Evolutionary conservation across 305 asterid genomes (phyloP).

Genomic region (Fraxinus baroniana): DNA sequence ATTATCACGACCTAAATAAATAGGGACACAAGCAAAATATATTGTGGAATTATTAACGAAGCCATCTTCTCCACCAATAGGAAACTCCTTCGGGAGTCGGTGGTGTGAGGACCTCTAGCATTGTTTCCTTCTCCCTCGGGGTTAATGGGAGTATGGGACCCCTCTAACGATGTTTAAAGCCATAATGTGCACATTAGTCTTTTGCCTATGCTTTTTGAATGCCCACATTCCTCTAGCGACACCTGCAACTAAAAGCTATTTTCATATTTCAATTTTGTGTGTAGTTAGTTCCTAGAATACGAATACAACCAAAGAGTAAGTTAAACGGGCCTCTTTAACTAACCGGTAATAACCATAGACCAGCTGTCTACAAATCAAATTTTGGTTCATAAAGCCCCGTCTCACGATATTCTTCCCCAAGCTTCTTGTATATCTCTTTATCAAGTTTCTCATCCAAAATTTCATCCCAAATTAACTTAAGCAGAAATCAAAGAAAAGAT

Average conservation of each 20-base stretch:
- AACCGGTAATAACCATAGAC: constrained; percentile 87
- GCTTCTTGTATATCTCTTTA: constrained; percentile 78
- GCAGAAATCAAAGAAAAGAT: constrained; percentile 19
- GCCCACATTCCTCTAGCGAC: constrained; percentile 85
- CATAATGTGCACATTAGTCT: constrained; percentile 81
- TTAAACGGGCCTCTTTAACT: constrained; percentile 21
- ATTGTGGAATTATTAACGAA: constrained; percentile 28
- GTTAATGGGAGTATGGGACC: constrained; percentile 79
- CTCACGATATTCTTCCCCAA: constrained; percentile 86
- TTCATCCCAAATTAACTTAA: constrained; percentile 73
- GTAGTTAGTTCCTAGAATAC: background rate
- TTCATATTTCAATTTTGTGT: background rate
- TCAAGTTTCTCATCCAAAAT: constrained; percentile 70
- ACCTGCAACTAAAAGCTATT: constrained; percentile 70
- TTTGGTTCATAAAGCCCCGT: constrained; percentile 86
- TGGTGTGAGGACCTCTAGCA: constrained; percentile 84
- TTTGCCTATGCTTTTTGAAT: constrained; percentile 62
- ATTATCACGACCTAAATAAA: background rate
- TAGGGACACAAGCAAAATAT: background rate
- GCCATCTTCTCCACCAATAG: constrained; percentile 67
- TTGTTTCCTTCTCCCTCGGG: constrained; percentile 72
- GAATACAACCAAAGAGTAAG: background rate
- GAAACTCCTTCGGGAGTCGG: constrained; percentile 50
- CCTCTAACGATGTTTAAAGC: constrained; percentile 85
- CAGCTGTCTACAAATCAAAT: constrained; percentile 89